Base-by-base conservation (phyloP, 2,329 filamentous ascomycete species). In the Alternaria burnsii region DNA sequence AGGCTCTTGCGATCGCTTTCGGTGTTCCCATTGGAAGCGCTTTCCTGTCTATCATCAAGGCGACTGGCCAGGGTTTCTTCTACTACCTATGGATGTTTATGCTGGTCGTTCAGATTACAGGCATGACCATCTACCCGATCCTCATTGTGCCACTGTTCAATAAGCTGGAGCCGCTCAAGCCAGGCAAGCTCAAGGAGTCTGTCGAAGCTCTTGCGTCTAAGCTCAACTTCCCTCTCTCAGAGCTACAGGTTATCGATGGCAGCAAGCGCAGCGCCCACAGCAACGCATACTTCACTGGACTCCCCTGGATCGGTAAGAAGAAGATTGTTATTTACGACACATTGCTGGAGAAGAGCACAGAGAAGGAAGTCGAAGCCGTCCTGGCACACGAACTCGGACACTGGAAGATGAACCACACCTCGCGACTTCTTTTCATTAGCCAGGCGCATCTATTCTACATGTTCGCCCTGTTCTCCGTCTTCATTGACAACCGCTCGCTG, bases 281-380 rank as follows among this genome's bases (percentile, higher is more conserved):
- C 82, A 97, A 97, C 75, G 92, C 92, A 20, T 97, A 96, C 81
- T 99, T 99, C 83, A 97, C 96, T 72, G 95, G 95, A 62, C 87
- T 99, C 57, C 95, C 95, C 42, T 99, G 94, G 94, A 75, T 77
- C 42, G 75, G 75, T 46, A 97, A 97, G 87, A 98, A 98, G 87
- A 96, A 98, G 84, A 99, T 99, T 83, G 95, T 99, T 74, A 96
- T 99, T 76, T 99, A 97, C 78, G 95, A 99, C 78, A 99, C 96
- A 5, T 82, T 99, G 65, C 93, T 99, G 65, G 94, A 97, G 81
- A 97, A 98, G 87, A 95, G 91, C 78, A 88, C 94, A 64, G 89
- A 91, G 4, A 87, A 95, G 75, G 95, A 99, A 80, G 94, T 99
- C 41, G 92, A 97, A 60, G 94, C 95, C 67, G 94, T 99, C 54